Conservation (phyloP, 805 yeast genomes). For the Saccharomyces kudriavzevii region DNA sequence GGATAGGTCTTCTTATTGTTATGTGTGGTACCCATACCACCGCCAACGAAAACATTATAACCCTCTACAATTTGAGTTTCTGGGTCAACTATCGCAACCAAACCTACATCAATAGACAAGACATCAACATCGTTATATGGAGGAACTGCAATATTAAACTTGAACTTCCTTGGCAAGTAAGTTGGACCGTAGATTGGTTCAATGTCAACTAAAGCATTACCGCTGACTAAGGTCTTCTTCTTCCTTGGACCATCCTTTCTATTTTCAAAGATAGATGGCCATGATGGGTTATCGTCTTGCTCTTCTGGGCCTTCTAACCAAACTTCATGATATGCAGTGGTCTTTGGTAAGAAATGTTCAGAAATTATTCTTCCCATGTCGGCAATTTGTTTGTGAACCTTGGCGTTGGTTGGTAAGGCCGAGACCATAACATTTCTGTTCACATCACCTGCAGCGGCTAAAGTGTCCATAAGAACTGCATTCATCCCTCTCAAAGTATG, state of each 20-base stretch:
- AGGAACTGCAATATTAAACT: constrained; percentile 88
- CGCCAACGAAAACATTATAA: constrained; percentile 86
- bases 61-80: constrained; percentile 57
- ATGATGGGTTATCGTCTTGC: constrained; percentile 54
- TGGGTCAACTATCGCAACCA: constrained; percentile 74
- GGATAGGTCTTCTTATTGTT: constrained; percentile 96
- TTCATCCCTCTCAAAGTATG: constrained; percentile 91
- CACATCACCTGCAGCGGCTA: constrained; percentile 98
- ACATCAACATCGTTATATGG: constrained; percentile 96
- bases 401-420: constrained; percentile 80
- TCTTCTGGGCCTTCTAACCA: constrained; percentile 87
- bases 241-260: constrained; percentile 71
- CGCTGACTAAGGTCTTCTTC: constrained; percentile 77
- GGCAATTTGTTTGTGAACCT: constrained; percentile 69
- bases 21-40: constrained; percentile 98
- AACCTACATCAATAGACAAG: constrained; percentile 90
- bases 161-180: constrained; percentile 91
- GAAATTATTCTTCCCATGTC: constrained; percentile 57
- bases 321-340: constrained; percentile 94
- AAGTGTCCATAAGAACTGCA: constrained; percentile 80
- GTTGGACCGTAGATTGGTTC: constrained; percentile 86
- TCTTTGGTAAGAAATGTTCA: constrained; percentile 76
- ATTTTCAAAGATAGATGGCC: constrained; percentile 53
- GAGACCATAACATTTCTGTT: constrained; percentile 91
- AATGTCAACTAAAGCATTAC: constrained; percentile 68